These are phyloP conservation scores for Vitis hybrid DNA, from an alignment of 177 flowering plant genomes.

Conservation along the genomic window DNA sequence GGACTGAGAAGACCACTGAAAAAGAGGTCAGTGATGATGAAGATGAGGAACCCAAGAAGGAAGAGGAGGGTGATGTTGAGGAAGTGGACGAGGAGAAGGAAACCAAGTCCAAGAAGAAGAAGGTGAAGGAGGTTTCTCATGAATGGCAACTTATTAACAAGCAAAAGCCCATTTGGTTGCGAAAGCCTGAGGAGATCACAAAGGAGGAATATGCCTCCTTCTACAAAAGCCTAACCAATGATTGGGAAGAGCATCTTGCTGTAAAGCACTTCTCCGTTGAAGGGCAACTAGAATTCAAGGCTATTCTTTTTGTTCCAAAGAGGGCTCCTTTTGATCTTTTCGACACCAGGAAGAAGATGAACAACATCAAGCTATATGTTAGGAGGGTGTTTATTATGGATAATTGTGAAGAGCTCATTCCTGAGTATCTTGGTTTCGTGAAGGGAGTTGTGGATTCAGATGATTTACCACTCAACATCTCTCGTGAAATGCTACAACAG, in stretches of 20 bases:
- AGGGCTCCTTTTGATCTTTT: slow-evolving; percentile 34
- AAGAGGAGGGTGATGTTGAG: slow-evolving; percentile 32
- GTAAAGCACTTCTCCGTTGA: slow-evolving; percentile 33
- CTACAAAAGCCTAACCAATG: slow-evolving; percentile 32
- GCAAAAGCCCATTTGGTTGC: slow-evolving; percentile 31
- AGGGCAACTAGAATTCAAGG: slow-evolving; percentile 35
- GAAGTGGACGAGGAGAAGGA: slow-evolving; percentile 27
- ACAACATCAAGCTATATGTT: slow-evolving; percentile 30
- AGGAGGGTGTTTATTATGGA: slow-evolving; percentile 28
- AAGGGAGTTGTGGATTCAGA: slow-evolving; percentile 35
- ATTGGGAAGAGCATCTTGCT: slow-evolving; percentile 33
- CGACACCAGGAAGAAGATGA: slow-evolving; percentile 26
- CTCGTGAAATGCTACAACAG: slow-evolving; percentile 58
- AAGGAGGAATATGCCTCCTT: slow-evolving; percentile 28
- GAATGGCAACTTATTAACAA: slow-evolving; percentile 30
- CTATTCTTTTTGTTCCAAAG: slow-evolving; percentile 29
- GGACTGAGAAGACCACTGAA: slow-evolving; percentile 39
- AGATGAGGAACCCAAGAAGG: slow-evolving; percentile 24
- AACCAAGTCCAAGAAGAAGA: slow-evolving; percentile 25
- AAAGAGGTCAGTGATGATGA: slow-evolving; percentile 39
- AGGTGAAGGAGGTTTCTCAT: slow-evolving; percentile 27
- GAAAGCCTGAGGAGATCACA: slow-evolving; percentile 30
- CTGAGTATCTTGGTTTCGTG: slow-evolving; percentile 27
- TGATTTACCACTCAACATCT: slow-evolving; percentile 60
- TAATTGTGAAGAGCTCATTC: slow-evolving; percentile 27